Evolutionary conservation across 495 filamentous ascomycete genomes (phyloP).

Genomic region (Saxophila tyrrhenica): DNA sequence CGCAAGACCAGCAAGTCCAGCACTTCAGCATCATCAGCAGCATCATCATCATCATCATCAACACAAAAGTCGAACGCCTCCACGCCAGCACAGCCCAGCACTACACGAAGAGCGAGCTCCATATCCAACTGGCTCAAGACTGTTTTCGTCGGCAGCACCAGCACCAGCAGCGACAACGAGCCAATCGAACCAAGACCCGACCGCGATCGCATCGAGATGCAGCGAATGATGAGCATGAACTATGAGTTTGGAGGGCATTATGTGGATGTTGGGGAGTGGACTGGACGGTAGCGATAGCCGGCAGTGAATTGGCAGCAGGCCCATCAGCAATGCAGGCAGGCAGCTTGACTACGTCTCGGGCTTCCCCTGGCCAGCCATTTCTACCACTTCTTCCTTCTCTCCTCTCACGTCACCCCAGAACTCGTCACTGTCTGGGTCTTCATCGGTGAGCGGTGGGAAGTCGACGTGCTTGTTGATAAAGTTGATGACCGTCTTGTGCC

Average conservation of each 20-base stretch:
- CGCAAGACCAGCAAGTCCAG: not conserved
- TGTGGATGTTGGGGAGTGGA: not conserved
- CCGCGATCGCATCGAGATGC: not conserved
- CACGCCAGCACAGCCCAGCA: not conserved
- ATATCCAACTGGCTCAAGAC: not conserved
- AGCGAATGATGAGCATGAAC: slow-evolving; percentile 1
- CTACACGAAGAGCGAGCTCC: not conserved
- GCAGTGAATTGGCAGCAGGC: too few relatives aligned
- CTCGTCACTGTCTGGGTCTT: slow-evolving; percentile 11
- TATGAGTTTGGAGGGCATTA: not conserved
- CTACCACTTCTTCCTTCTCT: slow-evolving; percentile 4
- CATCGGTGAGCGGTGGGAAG: slow-evolving; percentile 25
- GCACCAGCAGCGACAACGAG: not conserved
- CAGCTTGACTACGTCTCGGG: slow-evolving; percentile 16
- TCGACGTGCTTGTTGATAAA: slow-evolving; percentile 83
- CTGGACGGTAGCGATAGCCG: not conserved
- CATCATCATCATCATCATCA: not conserved
- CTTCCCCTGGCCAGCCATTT: slow-evolving; percentile 12
- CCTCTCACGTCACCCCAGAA: slow-evolving; percentile 12
- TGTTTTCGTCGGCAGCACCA: not conserved
- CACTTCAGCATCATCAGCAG: not conserved
- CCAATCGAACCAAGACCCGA: not conserved
- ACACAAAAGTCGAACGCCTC: not conserved
- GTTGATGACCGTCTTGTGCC: slow-evolving; percentile 78
- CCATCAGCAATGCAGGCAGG: too few relatives aligned